Evolutionary conservation across 495 filamentous ascomycete genomes (phyloP), one percentile per base, ranked within the genome.

Genomic region (Chaetomidium leptoderma): DNA sequence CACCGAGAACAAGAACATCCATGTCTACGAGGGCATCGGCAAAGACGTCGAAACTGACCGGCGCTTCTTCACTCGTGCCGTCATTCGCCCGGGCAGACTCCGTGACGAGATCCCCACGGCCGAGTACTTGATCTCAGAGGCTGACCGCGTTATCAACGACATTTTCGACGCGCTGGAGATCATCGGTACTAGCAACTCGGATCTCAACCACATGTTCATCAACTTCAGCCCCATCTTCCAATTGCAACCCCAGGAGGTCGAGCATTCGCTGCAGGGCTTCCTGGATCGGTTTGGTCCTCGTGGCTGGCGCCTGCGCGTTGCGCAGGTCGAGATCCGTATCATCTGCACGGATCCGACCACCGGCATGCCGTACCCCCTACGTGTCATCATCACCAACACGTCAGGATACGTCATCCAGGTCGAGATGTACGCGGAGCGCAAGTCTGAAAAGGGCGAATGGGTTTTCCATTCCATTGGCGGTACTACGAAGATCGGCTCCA

Each of bases 161-260:
- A 97, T 98, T 70, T 81, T 98, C 46, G 93, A 97, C 72, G 95
- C 93, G 17, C 76, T 98, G 54, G 93, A 98, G 81, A 95, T 98
- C 64, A 92, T 97, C 66, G 95, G 95, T 57, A 96, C 95, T 81
- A 97, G 95, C 81, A 92, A 96, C 80, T 96, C 93, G 45, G 93
- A 98, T 80, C 80, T 98, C 65, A 98, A 98, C 79, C 95, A 98
- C 78, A 96, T 98, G 82, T 98, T 97, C 81, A 91, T 98, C 78
- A 97, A 98, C 81, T 98, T 98, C 78, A 90, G 88, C 0, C 87
- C 87, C 11, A 89, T 97, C 49, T 97, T 98, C 84, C 90, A 91
- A 66, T 82, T 98, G 36, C 78, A 89, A 69, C 91, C 93, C 11
- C 72, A 84, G 53, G 92, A 96, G 76, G 91, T 98, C 29, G 91